Evolutionary conservation across 140 eudicot genomes (phyloP).

Genomic region (Anethum foeniculum): DNA sequence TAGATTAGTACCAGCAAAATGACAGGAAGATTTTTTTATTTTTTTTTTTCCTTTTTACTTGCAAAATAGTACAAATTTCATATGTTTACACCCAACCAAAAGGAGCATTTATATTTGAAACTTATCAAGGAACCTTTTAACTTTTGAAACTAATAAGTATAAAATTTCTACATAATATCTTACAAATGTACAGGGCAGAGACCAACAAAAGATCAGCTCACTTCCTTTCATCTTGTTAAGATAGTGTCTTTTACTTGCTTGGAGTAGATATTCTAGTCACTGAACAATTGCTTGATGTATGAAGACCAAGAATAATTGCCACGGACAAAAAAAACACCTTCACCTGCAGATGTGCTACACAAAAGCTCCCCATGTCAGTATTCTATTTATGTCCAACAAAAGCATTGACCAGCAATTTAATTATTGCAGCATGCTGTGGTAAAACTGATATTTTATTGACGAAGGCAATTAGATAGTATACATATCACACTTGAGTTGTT

Average conservation of each 20-base stretch:
- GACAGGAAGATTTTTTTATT: background rate
- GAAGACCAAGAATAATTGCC: background rate
- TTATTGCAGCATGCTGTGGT: background rate
- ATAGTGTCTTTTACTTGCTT: background rate
- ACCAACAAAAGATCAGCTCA: background rate
- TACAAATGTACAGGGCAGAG: background rate
- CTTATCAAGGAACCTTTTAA: background rate
- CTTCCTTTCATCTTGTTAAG: background rate
- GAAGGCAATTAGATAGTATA: background rate
- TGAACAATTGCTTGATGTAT: background rate
- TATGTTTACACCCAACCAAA: background rate
- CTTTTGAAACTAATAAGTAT: background rate
- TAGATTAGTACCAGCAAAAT: background rate
- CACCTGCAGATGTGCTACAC: background rate
- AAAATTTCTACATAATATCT: background rate
- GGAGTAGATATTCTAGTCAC: background rate
- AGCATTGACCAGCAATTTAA: background rate
- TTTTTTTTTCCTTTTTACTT: background rate
- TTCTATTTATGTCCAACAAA: background rate
- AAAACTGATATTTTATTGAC: background rate
- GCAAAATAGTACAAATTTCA: background rate
- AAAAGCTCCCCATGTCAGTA: background rate
- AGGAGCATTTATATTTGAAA: background rate
- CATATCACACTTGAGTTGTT: background rate
- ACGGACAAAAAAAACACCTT: background rate